These are phyloP conservation scores for Diaporthe capsici DNA, from an alignment of 2,329 filamentous ascomycete genomes.

Conservation along the genomic window DNA sequence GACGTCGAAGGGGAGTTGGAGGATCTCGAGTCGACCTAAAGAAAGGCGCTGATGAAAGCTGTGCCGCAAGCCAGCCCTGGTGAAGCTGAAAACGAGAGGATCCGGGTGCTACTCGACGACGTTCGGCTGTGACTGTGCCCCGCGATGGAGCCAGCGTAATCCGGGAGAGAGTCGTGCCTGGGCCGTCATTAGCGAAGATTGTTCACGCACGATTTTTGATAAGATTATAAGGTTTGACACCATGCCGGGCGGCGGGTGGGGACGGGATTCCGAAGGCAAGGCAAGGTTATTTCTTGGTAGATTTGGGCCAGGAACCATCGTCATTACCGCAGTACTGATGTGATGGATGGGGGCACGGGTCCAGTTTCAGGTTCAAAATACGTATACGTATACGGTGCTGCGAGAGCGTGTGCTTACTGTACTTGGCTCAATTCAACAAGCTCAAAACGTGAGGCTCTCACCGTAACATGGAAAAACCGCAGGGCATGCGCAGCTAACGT, in stretches of 20 bases:
- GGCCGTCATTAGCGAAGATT: background rate
- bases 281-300: background rate
- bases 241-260: conserved; percentile 15
- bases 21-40: background rate
- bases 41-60: background rate
- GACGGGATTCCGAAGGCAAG: conserved; percentile 20
- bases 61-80: background rate
- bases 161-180: background rate
- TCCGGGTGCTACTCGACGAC: conserved; percentile 12
- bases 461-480: background rate
- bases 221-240: conserved; percentile 29
- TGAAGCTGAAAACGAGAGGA: conserved; percentile 2
- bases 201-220: background rate
- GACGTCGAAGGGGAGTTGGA: background rate
- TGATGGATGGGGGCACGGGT: background rate
- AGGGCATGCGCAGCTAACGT: background rate
- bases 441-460: conserved; percentile 14
- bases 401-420: background rate
- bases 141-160: background rate
- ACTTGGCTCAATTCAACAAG: background rate
- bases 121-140: background rate
- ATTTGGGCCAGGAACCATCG: conserved; percentile 9
- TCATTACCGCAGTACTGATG: background rate
- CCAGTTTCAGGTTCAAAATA: conserved; percentile 18
- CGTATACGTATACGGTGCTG: conserved; percentile 22